Percentiles rank a stretch among this genome's conserved stretches.
These are phyloP conservation scores for Cladosporium sp. DNA, from an alignment of 2,329 filamentous ascomycete genomes.

Conservation along the genomic window DNA sequence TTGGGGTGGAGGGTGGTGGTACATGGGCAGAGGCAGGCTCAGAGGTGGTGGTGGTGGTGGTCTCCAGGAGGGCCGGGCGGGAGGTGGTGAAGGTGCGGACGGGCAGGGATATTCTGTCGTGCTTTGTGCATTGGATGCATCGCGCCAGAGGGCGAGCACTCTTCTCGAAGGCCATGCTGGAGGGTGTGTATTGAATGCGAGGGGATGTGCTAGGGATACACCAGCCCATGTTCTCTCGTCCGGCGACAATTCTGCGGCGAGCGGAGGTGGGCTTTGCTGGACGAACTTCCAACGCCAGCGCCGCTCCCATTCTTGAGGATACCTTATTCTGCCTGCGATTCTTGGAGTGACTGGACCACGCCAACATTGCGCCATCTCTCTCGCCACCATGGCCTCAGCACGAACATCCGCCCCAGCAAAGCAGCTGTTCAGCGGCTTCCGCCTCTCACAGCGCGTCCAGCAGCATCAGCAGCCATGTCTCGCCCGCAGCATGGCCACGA, in stretches of 20 bases:
- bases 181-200: neutral
- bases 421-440: slow-evolving; percentile 33
- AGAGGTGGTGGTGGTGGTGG: slow-evolving; percentile 6
- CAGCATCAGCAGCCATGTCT: slow-evolving; percentile 36
- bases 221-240: neutral
- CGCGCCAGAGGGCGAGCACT: slow-evolving; percentile 37
- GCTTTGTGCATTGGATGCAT: slow-evolving; percentile 31
- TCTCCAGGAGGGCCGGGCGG: slow-evolving; percentile 43
- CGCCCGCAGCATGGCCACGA: slow-evolving; percentile 59
- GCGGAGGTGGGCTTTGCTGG: slow-evolving; percentile 2
- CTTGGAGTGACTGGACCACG: neutral
- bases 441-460: slow-evolving; percentile 23
- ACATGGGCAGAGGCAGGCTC: slow-evolving; percentile 4
- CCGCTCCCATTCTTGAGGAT: slow-evolving; percentile 10
- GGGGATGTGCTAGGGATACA: neutral
- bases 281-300: neutral
- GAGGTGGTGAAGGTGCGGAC: slow-evolving; percentile 53
- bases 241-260: slow-evolving; percentile 10
- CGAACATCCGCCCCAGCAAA: slow-evolving; percentile 40
- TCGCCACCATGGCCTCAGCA: slow-evolving; percentile 41
- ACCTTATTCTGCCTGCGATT: neutral
- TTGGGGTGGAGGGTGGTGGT: neutral
- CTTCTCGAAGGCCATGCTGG: slow-evolving; percentile 10
- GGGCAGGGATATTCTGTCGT: slow-evolving; percentile 30
- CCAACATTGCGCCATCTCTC: slow-evolving; percentile 4